These are phyloP conservation scores for Mimosa pudica DNA, from an alignment of 306 rosid genomes.

Conservation along the genomic window DNA sequence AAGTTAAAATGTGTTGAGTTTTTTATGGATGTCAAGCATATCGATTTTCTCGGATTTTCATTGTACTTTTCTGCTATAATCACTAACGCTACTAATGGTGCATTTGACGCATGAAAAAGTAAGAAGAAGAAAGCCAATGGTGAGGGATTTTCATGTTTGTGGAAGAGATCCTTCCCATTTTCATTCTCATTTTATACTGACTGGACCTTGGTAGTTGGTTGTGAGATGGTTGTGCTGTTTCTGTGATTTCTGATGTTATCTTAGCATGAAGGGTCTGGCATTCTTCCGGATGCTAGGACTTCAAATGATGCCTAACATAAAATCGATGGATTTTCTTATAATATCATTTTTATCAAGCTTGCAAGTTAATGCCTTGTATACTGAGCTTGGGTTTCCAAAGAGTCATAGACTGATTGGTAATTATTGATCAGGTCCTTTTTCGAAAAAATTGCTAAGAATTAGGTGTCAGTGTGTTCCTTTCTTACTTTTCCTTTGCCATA, in stretches of 20 bases:
- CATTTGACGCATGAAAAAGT: no score
- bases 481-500: background rate
- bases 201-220: background rate
- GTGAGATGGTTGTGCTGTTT: background rate
- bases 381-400: background rate
- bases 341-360: background rate
- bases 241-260: background rate
- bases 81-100: background rate
- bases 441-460: background rate
- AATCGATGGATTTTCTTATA: conserved; percentile 19
- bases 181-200: no score
- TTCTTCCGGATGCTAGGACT: background rate
- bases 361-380: background rate
- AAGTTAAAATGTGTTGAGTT: background rate
- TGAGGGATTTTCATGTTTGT: background rate
- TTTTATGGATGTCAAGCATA: background rate
- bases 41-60: background rate
- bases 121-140: background rate
- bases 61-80: background rate
- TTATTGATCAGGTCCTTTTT: background rate
- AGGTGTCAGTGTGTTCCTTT: background rate
- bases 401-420: background rate
- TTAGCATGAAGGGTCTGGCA: background rate
- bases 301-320: background rate
- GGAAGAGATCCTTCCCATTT: background rate